Evolutionary conservation across 768 basidiomycete species (phyloP).

Genomic region (Mycena capillaripes): DNA sequence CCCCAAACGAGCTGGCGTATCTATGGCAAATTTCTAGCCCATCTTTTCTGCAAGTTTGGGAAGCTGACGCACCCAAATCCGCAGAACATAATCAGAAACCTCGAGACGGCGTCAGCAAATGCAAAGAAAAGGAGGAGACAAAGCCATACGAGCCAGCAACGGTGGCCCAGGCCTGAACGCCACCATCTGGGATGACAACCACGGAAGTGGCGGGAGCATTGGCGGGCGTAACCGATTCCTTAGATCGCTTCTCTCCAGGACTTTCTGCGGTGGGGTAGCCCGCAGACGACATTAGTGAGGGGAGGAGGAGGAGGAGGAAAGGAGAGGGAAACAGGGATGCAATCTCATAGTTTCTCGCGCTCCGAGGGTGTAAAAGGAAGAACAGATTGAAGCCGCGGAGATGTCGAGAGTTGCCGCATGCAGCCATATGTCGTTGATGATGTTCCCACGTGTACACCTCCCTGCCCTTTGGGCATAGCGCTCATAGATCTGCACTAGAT

Average conservation of each 20-base stretch:
- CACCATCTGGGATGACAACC: conserved; percentile 31
- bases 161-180: conserved; percentile 38
- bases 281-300: conserved; percentile 14
- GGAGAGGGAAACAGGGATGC: background rate
- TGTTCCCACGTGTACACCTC: background rate
- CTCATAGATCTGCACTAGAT: no score
- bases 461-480: no score
- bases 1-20: conserved; percentile 54
- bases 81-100: conserved; percentile 56
- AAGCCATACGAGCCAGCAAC: conserved; percentile 37
- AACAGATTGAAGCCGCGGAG: background rate
- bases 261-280: background rate
- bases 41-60: background rate
- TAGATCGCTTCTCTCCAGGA: conserved; percentile 1
- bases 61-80: conserved; percentile 55
- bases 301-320: no score
- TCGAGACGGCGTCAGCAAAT: conserved; percentile 22
- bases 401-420: background rate
- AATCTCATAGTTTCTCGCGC: background rate
- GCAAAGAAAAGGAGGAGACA: no score
- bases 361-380: background rate
- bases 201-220: no score
- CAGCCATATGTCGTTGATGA: background rate
- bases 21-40: conserved; percentile 35
- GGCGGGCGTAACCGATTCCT: background rate